Percentiles rank a stretch among this genome's conserved stretches.
These are phyloP conservation scores for Cladosporium sp. DNA, from an alignment of 2,329 filamentous ascomycete genomes.

Conservation along the genomic window DNA sequence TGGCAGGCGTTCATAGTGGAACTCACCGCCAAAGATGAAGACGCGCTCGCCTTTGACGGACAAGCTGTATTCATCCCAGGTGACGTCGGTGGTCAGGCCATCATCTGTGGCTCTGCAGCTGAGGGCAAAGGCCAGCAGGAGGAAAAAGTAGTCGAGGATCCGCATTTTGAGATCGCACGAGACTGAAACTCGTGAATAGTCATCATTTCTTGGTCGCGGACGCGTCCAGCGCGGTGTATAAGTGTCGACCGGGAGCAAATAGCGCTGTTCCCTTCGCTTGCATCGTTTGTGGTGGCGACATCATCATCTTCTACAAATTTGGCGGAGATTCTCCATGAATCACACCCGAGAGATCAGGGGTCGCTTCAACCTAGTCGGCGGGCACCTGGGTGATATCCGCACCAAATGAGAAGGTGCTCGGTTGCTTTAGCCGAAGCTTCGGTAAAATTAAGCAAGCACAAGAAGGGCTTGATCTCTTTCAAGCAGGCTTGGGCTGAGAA, in stretches of 20 bases:
- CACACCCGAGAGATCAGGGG: not conserved
- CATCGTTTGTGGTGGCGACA: not conserved
- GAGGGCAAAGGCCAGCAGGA: not conserved
- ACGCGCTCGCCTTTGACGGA: constrained; percentile 64
- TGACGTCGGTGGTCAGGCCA: not conserved
- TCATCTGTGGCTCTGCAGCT: not conserved
- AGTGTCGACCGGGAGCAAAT: not conserved
- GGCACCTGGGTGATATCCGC: not conserved
- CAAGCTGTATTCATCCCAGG: not conserved
- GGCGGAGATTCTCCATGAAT: not conserved
- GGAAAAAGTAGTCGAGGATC: not conserved
- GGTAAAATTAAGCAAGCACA: not conserved
- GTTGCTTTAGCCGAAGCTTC: not conserved
- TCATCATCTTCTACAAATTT: not conserved
- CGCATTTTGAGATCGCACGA: not conserved
- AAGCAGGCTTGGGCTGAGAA: not conserved
- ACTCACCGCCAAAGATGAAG: constrained; percentile 71
- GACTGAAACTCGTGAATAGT: not conserved
- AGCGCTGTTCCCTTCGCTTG: too few relatives aligned
- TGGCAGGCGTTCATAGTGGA: constrained; percentile 68
- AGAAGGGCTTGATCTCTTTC: not conserved
- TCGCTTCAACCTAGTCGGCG: not conserved
- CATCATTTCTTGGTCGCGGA: not conserved
- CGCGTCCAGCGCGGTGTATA: not conserved
- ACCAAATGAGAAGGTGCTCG: not conserved